Conservation (phyloP, 2,329 filamentous ascomycete genomes). For the Botrytis cinerea region DNA sequence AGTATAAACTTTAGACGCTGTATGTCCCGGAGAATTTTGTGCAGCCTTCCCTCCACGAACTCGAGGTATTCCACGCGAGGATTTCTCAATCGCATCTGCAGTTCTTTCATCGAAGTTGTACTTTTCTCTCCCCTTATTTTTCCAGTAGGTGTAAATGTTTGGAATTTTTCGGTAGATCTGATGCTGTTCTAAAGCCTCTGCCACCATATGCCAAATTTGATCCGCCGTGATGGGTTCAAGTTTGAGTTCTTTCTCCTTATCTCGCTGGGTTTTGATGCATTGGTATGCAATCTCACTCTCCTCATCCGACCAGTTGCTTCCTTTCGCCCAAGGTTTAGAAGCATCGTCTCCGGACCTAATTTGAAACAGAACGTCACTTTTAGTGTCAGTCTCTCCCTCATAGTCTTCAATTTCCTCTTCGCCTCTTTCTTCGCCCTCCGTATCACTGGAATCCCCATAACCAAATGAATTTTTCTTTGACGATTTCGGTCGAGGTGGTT, state of each 20-base stretch:
- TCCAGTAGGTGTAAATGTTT: constrained; percentile 11
- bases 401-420: neutral
- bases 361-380: neutral
- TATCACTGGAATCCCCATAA: neutral
- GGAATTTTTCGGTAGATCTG: neutral
- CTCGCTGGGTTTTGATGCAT: constrained; percentile 14
- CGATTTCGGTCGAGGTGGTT: too few species aligned
- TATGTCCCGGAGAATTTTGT: neutral
- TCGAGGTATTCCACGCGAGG: too few species aligned
- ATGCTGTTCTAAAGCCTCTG: neutral
- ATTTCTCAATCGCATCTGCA: neutral
- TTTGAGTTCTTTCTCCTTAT: neutral
- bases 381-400: neutral
- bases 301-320: constrained; percentile 13
- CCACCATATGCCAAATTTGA: constrained; percentile 6
- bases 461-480: neutral
- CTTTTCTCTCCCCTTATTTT: constrained; percentile 10
- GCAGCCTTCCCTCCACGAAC: neutral
- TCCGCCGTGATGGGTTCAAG: constrained; percentile 1
- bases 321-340: neutral
- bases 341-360: neutral
- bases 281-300: constrained; percentile 7
- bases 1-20: too few species aligned
- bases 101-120: constrained; percentile 8
- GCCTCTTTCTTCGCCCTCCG: neutral